Evolutionary conservation across 164 flowering plant species (phyloP).

Genomic region (Kingdonia uniflora): DNA sequence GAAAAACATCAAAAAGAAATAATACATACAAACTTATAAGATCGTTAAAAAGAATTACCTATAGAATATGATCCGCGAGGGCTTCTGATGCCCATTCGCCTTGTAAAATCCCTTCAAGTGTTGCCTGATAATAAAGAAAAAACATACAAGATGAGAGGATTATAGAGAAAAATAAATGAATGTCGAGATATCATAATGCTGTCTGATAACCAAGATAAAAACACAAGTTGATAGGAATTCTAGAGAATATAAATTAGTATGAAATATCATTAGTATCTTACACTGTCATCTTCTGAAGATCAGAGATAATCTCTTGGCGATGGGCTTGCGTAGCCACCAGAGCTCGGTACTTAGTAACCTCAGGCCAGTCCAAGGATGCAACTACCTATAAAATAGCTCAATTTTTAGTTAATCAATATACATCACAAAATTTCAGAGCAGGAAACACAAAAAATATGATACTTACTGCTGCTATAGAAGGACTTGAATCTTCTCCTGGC

Average conservation of each 20-base stretch:
- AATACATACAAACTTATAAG: no score
- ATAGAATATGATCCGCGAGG: constrained; percentile 70
- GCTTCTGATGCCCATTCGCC: constrained; percentile 35
- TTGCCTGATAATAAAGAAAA: constrained; percentile 36
- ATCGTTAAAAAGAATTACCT: constrained; percentile 25
- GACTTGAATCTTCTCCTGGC: constrained; percentile 50
- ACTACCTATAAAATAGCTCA: constrained; percentile 17
- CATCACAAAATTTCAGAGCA: no score
- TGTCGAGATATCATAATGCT: constrained; percentile 14
- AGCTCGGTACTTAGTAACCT: constrained; percentile 21
- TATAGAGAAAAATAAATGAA: not conserved
- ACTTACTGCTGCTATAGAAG: constrained; percentile 50
- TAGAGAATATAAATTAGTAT: not conserved
- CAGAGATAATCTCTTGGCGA: constrained; percentile 63
- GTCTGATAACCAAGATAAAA: constrained; percentile 30
- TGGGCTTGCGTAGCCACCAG: constrained; percentile 20
- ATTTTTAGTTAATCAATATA: no score
- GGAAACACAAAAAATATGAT: not conserved
- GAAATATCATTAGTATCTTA: not conserved
- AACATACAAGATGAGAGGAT: not conserved
- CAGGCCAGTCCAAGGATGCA: constrained; percentile 36
- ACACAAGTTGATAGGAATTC: not conserved
- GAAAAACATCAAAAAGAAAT: not conserved
- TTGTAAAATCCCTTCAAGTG: constrained; percentile 38
- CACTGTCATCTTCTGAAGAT: constrained; percentile 31